phyloP scores from a whole-genome alignment of 441 rosid genomes.

The Aquilaria agallochum region DNA sequence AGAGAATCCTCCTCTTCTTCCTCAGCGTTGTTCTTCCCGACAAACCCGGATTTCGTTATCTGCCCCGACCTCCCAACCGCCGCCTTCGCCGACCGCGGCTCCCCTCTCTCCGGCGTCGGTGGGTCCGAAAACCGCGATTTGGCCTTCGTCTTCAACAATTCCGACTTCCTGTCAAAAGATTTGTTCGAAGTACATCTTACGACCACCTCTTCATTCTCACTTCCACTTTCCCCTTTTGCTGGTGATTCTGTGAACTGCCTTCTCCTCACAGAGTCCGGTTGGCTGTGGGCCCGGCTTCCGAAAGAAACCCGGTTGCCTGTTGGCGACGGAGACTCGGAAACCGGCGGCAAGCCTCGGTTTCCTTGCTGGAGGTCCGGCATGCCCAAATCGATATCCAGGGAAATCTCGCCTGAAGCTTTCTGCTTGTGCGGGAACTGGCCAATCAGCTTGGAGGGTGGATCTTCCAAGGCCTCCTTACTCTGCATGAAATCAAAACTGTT shows the following conservation, averaged over 20 bases:
- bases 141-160: slow-evolving; percentile 33
- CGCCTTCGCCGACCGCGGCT: slow-evolving; percentile 25
- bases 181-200: slow-evolving; percentile 33
- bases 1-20: slow-evolving; percentile 54
- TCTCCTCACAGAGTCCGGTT: slow-evolving; percentile 28
- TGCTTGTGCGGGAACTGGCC: slow-evolving; percentile 73
- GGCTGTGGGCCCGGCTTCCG: slow-evolving; percentile 10
- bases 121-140: slow-evolving; percentile 53
- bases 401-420: slow-evolving; percentile 62
- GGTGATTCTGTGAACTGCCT: slow-evolving; percentile 30
- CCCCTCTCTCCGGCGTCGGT: slow-evolving; percentile 24
- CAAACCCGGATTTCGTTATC: slow-evolving; percentile 33
- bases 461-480: slow-evolving; percentile 20
- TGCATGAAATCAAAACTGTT: slow-evolving; percentile 36
- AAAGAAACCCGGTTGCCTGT: slow-evolving; percentile 24
- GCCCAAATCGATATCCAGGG: slow-evolving; percentile 51
- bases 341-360: slow-evolving; percentile 20
- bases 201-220: slow-evolving; percentile 36
- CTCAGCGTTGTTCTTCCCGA: slow-evolving; percentile 30
- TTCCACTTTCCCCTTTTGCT: slow-evolving; percentile 15
- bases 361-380: slow-evolving; percentile 46
- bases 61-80: slow-evolving; percentile 36
- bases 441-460: slow-evolving; percentile 76
- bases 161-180: slow-evolving; percentile 34
- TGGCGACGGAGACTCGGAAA: slow-evolving; percentile 28